Percentiles rank a stretch among this genome's conserved stretches.
Conservation (phyloP, 371 early-diverging fungal species). For the Astathelohania contejeani region DNA sequence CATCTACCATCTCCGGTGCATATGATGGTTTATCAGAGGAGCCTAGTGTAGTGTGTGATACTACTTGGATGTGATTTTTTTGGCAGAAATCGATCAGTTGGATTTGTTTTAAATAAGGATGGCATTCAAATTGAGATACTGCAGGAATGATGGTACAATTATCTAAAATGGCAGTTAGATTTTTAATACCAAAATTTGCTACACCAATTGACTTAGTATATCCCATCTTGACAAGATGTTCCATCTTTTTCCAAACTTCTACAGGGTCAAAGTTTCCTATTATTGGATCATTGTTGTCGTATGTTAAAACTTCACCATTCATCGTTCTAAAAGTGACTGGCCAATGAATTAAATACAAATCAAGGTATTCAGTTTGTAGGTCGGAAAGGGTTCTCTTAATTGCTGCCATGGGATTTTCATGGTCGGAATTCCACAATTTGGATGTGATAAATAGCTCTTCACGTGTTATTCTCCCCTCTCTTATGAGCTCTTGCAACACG, state of each 20-base stretch:
- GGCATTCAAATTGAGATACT: constrained; percentile 58
- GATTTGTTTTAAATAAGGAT: constrained; percentile 44
- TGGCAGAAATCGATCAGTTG: constrained; percentile 35
- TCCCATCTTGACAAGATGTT: constrained; percentile 55
- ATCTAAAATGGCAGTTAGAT: constrained; percentile 56
- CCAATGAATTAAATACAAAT: constrained; percentile 72
- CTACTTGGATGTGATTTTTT: constrained; percentile 32
- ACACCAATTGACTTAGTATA: constrained; percentile 61
- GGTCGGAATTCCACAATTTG: constrained; percentile 68
- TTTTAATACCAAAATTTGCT: constrained; percentile 59
- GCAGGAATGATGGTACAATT: constrained; percentile 61
- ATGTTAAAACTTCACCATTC: background rate
- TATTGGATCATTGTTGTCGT: background rate
- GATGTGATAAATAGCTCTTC: constrained; percentile 65
- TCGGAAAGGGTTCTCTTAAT: constrained; percentile 55
- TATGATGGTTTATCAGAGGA: constrained; percentile 3
- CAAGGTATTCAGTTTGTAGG: constrained; percentile 64
- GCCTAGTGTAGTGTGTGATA: constrained; percentile 52
- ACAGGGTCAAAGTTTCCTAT: constrained; percentile 23
- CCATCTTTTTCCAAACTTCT: constrained; percentile 61
- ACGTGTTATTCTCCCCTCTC: constrained; percentile 55
- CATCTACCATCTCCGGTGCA: constrained; percentile 9
- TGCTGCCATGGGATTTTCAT: constrained; percentile 51
- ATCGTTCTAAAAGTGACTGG: constrained; percentile 50
- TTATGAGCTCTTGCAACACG: constrained; percentile 56